Base-by-base conservation (phyloP, 2,329 filamentous ascomycete genomes). In the Arthroderma sp. region DNA sequence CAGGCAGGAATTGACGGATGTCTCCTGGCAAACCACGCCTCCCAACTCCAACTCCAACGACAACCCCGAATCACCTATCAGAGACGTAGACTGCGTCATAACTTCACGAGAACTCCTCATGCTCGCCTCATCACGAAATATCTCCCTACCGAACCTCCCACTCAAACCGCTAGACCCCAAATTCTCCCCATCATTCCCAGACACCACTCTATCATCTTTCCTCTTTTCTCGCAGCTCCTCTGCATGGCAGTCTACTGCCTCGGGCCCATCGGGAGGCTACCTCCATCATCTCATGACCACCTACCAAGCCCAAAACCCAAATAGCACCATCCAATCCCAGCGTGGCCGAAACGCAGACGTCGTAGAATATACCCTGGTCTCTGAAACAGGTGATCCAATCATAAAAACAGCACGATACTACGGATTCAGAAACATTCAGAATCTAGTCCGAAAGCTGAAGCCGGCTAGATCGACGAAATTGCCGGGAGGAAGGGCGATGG, bases 381-480 rank as follows among this genome's bases (percentile, higher is more conserved):
- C 76, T 10, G 42, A 40, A 45, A 58, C 69, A 2, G 74, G 74
- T 6, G 67, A 78, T 49, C 65, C 72, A 3, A 62, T 93, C 2
- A 79, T 93, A 66, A 84, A 78, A 59, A 83, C 85, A 15, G 89
- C 89, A 3, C 80, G 91, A 42, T 98, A 89, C 64, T 98, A 98
- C 61, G 91, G 91, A 4, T 98, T 98, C 71, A 77, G 91, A 43
- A 98, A 98, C 58, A 98, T 98, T 50, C 91, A 96, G 62, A 98
- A 98, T 57, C 76, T 98, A 4, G 91, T 98, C 10, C 80, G 91
- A n/a, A 80, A 82, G 49, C 67, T 98, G 40, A 94, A 93, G 61
- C 91, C 91, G 0, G 77, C 82, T 0, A 80, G 77, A 46, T 71
- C 76, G 4, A 89, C 84, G 37, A 78, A 84, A 46, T 81, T 94